Base-by-base conservation (phyloP, 805 yeast species). In the Candida ipomoeae region DNA sequence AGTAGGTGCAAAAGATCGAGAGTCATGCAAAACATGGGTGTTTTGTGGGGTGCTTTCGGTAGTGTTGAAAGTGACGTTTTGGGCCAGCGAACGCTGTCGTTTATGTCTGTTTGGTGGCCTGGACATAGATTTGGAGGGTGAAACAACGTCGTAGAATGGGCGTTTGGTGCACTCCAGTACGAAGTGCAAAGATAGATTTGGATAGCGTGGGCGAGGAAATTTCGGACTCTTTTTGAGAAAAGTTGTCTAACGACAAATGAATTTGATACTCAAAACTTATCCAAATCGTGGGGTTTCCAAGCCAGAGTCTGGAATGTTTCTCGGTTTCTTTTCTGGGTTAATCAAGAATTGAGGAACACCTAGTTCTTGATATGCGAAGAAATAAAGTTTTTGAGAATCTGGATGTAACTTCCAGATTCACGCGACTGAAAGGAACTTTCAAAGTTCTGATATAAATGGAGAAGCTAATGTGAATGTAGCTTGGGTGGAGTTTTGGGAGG, bases 11-110 rank as follows among this genome's bases (percentile, higher is more conserved):
- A 11, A 37, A 37, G 40, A 18, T 17, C 26, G 20, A 10, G 45
- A 13, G 20, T 33, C 34, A 18, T 42, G 45, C 45, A 42, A 42
- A 33, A n/a, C 33, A 11, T 14, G 45, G 6, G 26, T 14, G 15
- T 36, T 26, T 10, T 26, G 43, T 3, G 43, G 15, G 2, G 34
- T 17, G 11, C 17, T 18, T 15, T 45, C 41, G 3, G 14, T 11
- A 13, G 35, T 36, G 34, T 48, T 40, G 48, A 48, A 48, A 21
- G 10, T 14, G 21, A 21, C 17, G 26, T 18, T 43, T 21, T 43
- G 48, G 10, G 50, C 50, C 38, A 44, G 36, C 31, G 50, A 48
- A 18, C 48, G 47, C 36, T 48, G 50, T 48, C 50, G 40, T 33
- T 48, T 48, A 39, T 48, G 50, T 8, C 39, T 17, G 23, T 48